phyloP scores from a whole-genome alignment of 352 stramenopile genomes.

The Plasmopara halstedii region DNA sequence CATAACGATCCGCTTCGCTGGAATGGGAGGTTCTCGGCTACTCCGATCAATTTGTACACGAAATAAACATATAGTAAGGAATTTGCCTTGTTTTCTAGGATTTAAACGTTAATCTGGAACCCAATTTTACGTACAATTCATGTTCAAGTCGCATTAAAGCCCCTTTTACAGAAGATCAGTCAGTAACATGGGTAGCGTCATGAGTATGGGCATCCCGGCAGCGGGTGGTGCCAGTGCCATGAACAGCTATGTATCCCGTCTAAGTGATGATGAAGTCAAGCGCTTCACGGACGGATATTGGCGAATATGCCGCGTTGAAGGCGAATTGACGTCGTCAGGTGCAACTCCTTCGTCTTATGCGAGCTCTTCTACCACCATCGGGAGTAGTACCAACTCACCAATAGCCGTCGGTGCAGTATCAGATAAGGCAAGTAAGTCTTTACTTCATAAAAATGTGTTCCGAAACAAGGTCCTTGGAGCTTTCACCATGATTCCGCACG shows the following conservation, averaged over 20 bases:
- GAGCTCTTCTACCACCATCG: slow-evolving; percentile 13
- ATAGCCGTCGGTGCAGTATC: background rate
- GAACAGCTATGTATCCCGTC: slow-evolving; percentile 46
- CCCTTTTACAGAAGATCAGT: slow-evolving; percentile 16
- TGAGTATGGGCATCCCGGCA: slow-evolving; percentile 39
- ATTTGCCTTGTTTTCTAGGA: background rate
- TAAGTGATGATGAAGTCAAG: slow-evolving; percentile 53
- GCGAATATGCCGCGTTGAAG: slow-evolving; percentile 55
- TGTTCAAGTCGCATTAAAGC: slow-evolving; percentile 10
- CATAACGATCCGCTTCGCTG: slow-evolving; percentile 6
- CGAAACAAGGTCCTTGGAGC: slow-evolving; percentile 68
- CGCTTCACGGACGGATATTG: slow-evolving; percentile 67
- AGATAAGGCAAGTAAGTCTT: slow-evolving; percentile 2
- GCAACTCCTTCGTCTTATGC: slow-evolving; percentile 4
- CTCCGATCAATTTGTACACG: background rate
- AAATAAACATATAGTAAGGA: background rate
- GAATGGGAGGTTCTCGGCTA: slow-evolving; percentile 21
- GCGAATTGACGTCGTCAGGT: slow-evolving; percentile 1
- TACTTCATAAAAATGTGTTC: slow-evolving; percentile 68
- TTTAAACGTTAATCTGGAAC: background rate
- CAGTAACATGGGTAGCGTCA: slow-evolving; percentile 57
- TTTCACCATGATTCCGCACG: slow-evolving; percentile 75
- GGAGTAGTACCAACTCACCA: slow-evolving; percentile 15
- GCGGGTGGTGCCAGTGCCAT: slow-evolving; percentile 6
- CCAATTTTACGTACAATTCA: background rate